Percentiles rank a stretch among this genome's conserved stretches.
Conservation (phyloP, 495 filamentous ascomycete genomes). For the Aspergillus kassunensis region DNA sequence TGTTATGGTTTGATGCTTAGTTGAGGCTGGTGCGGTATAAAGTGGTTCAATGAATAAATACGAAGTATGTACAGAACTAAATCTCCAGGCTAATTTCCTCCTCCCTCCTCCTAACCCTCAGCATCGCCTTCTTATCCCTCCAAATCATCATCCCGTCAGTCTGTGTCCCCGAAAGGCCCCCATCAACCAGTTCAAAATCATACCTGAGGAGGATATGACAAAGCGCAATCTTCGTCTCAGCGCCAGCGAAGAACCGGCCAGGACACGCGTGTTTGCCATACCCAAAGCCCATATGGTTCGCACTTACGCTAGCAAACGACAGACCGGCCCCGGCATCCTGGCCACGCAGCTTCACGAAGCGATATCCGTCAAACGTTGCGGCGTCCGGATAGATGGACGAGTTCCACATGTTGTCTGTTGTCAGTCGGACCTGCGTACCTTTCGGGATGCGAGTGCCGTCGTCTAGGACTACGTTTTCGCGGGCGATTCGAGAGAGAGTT, state of each 20-base stretch:
- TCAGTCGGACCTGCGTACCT: neutral
- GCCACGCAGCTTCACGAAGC: constrained; percentile 1
- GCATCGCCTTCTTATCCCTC: constrained; percentile 5
- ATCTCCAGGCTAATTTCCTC: neutral
- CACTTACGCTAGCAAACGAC: neutral
- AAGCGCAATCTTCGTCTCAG: constrained; percentile 11
- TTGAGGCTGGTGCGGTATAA: too few species aligned
- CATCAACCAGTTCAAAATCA: constrained; percentile 4
- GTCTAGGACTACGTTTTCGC: neutral
- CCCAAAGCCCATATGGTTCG: constrained; percentile 13
- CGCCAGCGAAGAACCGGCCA: constrained; percentile 9
- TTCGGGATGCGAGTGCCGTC: constrained; percentile 5
- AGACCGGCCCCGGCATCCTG: neutral
- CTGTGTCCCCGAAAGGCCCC: neutral
- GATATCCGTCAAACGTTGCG: constrained; percentile 7
- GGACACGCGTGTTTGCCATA: constrained; percentile 15
- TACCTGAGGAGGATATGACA: constrained; percentile 13
- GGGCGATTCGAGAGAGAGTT: neutral
- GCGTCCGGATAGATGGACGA: neutral
- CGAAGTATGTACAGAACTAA: too few species aligned
- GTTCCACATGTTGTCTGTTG: constrained; percentile 1
- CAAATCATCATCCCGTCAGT: constrained; percentile 4
- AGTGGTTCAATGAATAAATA: too few species aligned
- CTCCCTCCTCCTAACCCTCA: neutral
- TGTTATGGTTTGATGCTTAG: neutral